Conservation (phyloP, 768 basidiomycete species). For the Krasilnikovozyma curviuscula region DNA sequence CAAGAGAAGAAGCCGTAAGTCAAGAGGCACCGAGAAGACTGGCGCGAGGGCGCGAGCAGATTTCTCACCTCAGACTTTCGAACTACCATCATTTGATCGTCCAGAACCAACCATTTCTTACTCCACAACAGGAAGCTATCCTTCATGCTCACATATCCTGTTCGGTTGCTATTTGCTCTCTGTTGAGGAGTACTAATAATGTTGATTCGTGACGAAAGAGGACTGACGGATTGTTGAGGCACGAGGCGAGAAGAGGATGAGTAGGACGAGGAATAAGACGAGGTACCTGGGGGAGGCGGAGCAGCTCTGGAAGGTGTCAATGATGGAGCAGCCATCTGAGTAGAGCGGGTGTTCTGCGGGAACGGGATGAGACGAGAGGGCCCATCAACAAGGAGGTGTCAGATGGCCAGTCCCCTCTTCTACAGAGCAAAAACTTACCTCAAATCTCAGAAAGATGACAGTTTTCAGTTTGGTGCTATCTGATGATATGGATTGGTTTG, state of each 20-base stretch:
- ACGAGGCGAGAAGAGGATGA: neutral
- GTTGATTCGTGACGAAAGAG: neutral
- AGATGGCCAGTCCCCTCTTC: no score
- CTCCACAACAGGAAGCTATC: slow-evolving; percentile 85
- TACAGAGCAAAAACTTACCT: no score
- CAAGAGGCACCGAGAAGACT: neutral
- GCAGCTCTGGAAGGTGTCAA: slow-evolving; percentile 8
- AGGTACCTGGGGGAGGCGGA: slow-evolving; percentile 7
- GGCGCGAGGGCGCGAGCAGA: neutral
- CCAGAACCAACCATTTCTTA: slow-evolving; percentile 72
- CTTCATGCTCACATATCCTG: slow-evolving; percentile 65
- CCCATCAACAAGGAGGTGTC: no score
- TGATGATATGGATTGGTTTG: no score
- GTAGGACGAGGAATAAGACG: neutral
- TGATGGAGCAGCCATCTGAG: no score
- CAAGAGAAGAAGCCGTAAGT: neutral
- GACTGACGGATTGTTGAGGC: neutral
- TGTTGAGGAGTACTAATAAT: neutral
- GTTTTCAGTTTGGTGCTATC: no score
- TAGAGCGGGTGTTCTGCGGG: no score
- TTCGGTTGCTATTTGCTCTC: slow-evolving; percentile 13
- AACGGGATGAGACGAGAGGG: no score
- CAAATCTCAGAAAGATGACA: no score
- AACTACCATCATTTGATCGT: slow-evolving; percentile 54
- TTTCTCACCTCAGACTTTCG: slow-evolving; percentile 68